Percentiles rank a stretch among this genome's conserved stretches.
Conservation (phyloP, 2,329 filamentous ascomycete genomes). For the Aspergillus udagawae region DNA sequence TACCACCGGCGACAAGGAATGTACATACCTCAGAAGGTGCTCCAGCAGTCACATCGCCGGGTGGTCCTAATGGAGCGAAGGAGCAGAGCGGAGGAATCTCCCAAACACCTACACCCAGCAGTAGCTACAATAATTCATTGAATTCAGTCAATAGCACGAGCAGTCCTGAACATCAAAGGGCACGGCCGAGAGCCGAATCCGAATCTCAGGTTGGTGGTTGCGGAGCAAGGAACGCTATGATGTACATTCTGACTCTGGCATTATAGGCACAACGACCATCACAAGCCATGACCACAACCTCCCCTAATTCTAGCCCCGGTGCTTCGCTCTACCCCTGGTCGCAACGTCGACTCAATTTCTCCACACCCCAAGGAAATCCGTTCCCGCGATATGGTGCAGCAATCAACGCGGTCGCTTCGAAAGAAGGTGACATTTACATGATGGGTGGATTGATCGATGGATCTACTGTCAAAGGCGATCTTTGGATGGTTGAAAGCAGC, state of each 20-base stretch:
- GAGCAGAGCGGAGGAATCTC: slow-evolving; percentile 32
- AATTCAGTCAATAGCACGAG: slow-evolving; percentile 63
- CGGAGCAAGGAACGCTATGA: not conserved
- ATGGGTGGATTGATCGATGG: slow-evolving; percentile 97
- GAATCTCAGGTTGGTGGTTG: slow-evolving; percentile 51
- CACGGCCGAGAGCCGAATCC: slow-evolving; percentile 52
- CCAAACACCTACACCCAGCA: slow-evolving; percentile 68
- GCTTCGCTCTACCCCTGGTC: slow-evolving; percentile 94
- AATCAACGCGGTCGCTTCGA: slow-evolving; percentile 86
- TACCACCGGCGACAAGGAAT: slow-evolving; percentile 54
- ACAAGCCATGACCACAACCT: slow-evolving; percentile 55
- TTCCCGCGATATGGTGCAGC: slow-evolving; percentile 97
- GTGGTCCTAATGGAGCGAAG: slow-evolving; percentile 46
- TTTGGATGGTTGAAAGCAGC: slow-evolving; percentile 96
- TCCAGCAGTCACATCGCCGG: slow-evolving; percentile 37
- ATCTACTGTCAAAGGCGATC: slow-evolving; percentile 89
- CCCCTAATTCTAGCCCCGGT: slow-evolving; percentile 56
- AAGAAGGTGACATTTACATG: slow-evolving; percentile 94
- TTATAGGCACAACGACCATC: slow-evolving; percentile 30
- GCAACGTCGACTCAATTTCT: slow-evolving; percentile 81
- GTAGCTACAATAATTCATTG: slow-evolving; percentile 62
- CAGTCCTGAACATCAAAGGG: slow-evolving; percentile 63
- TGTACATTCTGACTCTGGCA: slow-evolving; percentile 1
- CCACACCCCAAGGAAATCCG: slow-evolving; percentile 73
- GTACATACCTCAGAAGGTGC: slow-evolving; percentile 54